phyloP scores from a whole-genome alignment of 805 yeast genomes.

The Pichia membranifaciens region DNA sequence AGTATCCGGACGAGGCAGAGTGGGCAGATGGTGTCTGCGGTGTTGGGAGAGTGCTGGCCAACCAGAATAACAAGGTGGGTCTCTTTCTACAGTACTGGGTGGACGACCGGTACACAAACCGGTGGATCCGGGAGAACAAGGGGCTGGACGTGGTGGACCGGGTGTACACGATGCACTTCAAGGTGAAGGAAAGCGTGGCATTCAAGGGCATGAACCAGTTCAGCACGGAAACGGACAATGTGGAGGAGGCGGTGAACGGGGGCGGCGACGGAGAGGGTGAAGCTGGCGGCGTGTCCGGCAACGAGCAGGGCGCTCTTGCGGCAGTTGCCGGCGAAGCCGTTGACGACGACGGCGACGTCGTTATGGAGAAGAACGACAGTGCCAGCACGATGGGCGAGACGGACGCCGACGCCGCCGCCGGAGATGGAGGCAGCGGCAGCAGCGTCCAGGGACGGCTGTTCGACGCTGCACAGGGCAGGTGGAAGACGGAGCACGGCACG shows the following conservation, averaged over 20 bases:
- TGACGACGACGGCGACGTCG: constrained; percentile 1
- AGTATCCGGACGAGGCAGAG: constrained; percentile 6
- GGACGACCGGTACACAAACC: constrained; percentile 25
- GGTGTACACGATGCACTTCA: constrained; percentile 30
- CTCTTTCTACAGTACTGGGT: constrained; percentile 31
- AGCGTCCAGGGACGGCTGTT: not conserved
- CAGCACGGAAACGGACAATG: not conserved
- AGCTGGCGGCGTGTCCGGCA: not conserved
- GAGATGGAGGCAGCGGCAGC: not conserved
- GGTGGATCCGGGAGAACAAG: constrained; percentile 15
- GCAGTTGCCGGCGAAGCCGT: not conserved
- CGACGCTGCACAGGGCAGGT: not conserved
- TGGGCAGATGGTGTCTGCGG: constrained; percentile 22
- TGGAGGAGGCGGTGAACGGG: not conserved
- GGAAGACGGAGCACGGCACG: not conserved
- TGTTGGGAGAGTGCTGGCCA: constrained; percentile 24
- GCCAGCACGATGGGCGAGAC: not conserved
- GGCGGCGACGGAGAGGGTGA: not conserved
- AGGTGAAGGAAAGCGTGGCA: constrained; percentile 23
- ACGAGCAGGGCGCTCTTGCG: not conserved
- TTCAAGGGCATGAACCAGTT: constrained; percentile 3
- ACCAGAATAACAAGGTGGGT: constrained; percentile 28
- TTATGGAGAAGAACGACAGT: not conserved
- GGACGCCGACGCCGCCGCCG: not conserved
- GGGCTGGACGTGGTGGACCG: constrained; percentile 14